Base-by-base conservation (phyloP, 192 early-diverging fungal genomes). In the Spinellus fusiger region DNA sequence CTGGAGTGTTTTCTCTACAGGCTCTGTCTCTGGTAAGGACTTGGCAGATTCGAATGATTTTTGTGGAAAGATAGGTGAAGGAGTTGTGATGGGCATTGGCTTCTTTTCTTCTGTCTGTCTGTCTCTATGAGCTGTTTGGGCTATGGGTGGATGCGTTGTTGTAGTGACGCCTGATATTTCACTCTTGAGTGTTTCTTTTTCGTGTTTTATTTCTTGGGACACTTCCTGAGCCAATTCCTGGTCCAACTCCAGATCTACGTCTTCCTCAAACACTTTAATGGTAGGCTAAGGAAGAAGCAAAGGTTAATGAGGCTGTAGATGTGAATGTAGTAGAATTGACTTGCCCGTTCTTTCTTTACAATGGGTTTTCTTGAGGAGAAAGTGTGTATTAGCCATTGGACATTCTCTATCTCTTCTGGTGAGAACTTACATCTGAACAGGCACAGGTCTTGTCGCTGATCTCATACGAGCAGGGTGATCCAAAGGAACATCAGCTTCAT, bases 261-360 rank as follows among this genome's bases (percentile, higher is more conserved):
- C 81, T 57, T 89, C 88, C 34, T 87, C 85, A 34, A 79, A 88
- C 15, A 76, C 87, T 54, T 89, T 86, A 26, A 91, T 89, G 5
- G 69, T 81, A 22, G 85, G 85, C 82, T 87, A 72, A 5, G 28
- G 29, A 37, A 64, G 47, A 62, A 46, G 20, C 47, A 33, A 33
- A n/a, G n/a, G n/a, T n/a, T n/a, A n/a, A n/a, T n/a, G n/a, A n/a
- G n/a, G n/a, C n/a, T n/a, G n/a, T n/a, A 18, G 13, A 44, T 44
- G 13, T 44, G 4, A n/a, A n/a, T 44, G 13, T 44, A 18, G 13
- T 44, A n/a, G 40, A 18, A 12, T 44, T 44, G 40, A 18, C 40
- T 44, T 44, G 18, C 40, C 18, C 40, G 40, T 18, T 44, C 40
- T 18, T 44, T 44, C 40, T 44, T 44, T 10, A 44, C 3, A 3